Conservation (phyloP, 768 basidiomycete species). For the Lactarius tabidus region DNA sequence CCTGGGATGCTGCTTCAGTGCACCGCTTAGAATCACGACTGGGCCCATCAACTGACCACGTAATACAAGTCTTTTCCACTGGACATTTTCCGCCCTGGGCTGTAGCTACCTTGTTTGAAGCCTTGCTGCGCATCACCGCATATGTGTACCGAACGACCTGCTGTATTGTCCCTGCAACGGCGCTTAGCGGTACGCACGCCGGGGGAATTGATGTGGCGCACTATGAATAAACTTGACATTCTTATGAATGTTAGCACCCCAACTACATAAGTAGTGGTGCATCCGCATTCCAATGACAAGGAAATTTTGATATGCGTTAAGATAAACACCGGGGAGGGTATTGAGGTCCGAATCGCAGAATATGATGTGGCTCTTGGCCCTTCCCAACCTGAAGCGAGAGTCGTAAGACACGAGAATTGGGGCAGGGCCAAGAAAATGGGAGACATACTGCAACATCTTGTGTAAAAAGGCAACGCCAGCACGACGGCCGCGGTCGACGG, state of each 20-base stretch:
- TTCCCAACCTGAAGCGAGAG: conserved; percentile 50
- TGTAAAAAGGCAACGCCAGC: conserved; percentile 61
- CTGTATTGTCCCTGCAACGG: conserved; percentile 51
- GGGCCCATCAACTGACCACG: conserved; percentile 48
- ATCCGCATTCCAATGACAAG: conserved; percentile 81
- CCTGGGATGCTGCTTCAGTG: conserved; percentile 42
- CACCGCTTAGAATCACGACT: conserved; percentile 9
- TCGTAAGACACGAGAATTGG: not conserved
- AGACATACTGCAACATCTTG: conserved; percentile 70
- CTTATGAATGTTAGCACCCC: conserved; percentile 44
- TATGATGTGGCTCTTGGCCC: conserved; percentile 71
- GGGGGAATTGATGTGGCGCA: conserved; percentile 33
- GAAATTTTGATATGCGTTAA: conserved; percentile 87
- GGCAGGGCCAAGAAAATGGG: not conserved
- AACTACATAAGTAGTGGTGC: conserved; percentile 70
- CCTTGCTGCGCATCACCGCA: conserved; percentile 46
- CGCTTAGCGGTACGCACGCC: not conserved
- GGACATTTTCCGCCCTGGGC: conserved; percentile 38
- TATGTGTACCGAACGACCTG: conserved; percentile 58
- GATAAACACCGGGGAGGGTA: conserved; percentile 51
- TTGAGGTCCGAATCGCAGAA: conserved; percentile 77
- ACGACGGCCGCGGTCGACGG: conserved; percentile 60
- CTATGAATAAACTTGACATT: conserved; percentile 52
- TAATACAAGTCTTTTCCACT: conserved; percentile 47
- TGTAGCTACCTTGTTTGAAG: conserved; percentile 39